These are phyloP conservation scores for Colletotrichum lini DNA, from an alignment of 2,329 filamentous ascomycete species.

Conservation along the genomic window DNA sequence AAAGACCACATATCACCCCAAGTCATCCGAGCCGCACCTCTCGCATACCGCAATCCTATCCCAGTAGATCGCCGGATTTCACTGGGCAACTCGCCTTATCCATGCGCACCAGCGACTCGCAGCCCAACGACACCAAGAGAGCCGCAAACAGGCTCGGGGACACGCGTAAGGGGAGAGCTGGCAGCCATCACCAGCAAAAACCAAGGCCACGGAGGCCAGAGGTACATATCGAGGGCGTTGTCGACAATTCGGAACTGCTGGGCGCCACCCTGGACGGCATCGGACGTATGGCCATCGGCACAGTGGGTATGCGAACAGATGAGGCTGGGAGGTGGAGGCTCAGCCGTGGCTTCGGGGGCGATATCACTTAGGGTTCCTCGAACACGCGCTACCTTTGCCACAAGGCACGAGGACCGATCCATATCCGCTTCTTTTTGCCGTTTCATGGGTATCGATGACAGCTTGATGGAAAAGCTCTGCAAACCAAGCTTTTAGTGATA, in stretches of 20 bases:
- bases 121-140: not conserved
- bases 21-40: not conserved
- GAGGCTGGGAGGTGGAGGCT: slow-evolving; percentile 60
- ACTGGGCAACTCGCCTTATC: not conserved
- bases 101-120: not conserved
- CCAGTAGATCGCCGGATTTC: not conserved
- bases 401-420: not conserved
- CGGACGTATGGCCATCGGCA: slow-evolving; percentile 48
- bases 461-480: not conserved
- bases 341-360: slow-evolving; percentile 11
- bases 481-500: not conserved
- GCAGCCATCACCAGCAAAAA: slow-evolving; percentile 4
- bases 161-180: not conserved
- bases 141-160: not conserved
- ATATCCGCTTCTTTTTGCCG: not conserved
- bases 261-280: slow-evolving; percentile 56
- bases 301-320: slow-evolving; percentile 53
- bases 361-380: slow-evolving; percentile 1
- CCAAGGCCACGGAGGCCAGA: not conserved
- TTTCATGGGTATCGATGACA: not conserved
- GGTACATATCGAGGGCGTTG: not conserved
- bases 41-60: slow-evolving; percentile 14
- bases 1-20: not conserved
- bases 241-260: slow-evolving; percentile 51
- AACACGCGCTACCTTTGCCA: not conserved